A percentile compares a stretch with the other conserved stretches of the same genome.
Evolutionary conservation across 495 filamentous ascomycete genomes (phyloP).

Genomic region (Penicillium mononematosum): DNA sequence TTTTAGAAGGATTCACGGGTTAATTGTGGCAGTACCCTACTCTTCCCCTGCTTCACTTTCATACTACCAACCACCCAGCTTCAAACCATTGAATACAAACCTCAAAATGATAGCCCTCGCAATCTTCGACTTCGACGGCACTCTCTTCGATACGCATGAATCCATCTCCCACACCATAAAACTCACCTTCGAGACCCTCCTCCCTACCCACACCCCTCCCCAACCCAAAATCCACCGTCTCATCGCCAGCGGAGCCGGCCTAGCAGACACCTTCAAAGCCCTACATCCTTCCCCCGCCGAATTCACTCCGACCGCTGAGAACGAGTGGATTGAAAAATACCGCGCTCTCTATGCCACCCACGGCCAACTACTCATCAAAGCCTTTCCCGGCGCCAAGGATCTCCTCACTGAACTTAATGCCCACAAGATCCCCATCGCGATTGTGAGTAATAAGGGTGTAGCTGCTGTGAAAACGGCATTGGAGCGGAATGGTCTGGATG

Average conservation of each 20-base stretch:
- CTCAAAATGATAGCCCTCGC: conserved; percentile 16
- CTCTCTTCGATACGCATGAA: conserved; percentile 29
- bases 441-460: conserved; percentile 32
- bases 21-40: background rate
- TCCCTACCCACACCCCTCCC: conserved; percentile 19
- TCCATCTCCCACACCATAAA: conserved; percentile 22
- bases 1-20: background rate
- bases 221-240: conserved; percentile 20
- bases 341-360: conserved; percentile 28
- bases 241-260: conserved; percentile 23
- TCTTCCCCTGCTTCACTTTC: background rate
- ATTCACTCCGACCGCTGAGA: conserved; percentile 15
- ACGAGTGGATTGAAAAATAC: conserved; percentile 25
- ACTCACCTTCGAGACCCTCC: conserved; percentile 25
- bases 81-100: background rate
- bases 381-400: conserved; percentile 24
- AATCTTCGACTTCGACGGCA: conserved; percentile 35
- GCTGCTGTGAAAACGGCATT: conserved; percentile 25
- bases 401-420: conserved; percentile 19
- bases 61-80: background rate
- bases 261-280: conserved; percentile 21
- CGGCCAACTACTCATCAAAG: conserved; percentile 24
- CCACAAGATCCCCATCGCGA: conserved; percentile 21
- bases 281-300: conserved; percentile 16
- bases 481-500: conserved; percentile 17